Percentiles rank a stretch among this genome's conserved stretches.
Evolutionary conservation across 1,139 yeast species (phyloP).

Genomic region (Hansenula anomala): DNA sequence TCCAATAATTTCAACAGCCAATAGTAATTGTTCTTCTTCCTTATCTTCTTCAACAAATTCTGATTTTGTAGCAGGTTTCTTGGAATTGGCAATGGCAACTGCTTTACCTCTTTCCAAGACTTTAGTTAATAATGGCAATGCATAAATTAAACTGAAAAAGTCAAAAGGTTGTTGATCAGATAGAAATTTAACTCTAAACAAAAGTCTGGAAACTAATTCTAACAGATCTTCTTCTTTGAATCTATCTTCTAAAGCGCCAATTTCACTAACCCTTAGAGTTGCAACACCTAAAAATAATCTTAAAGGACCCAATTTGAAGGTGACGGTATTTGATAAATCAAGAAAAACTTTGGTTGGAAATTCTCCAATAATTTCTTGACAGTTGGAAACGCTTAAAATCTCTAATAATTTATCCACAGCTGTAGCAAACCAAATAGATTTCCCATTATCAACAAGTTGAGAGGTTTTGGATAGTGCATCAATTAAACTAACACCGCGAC

Average conservation of each 20-base stretch:
- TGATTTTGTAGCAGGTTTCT: conserved; percentile 42
- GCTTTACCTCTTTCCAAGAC: conserved; percentile 58
- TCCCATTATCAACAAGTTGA: conserved; percentile 60
- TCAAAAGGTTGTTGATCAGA: conserved; percentile 74
- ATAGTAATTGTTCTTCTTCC: conserved; percentile 78
- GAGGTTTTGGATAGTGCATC: conserved; percentile 49
- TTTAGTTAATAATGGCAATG: conserved; percentile 66
- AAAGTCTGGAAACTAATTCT: conserved; percentile 55
- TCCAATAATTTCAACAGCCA: conserved; percentile 74
- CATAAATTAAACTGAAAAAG: conserved; percentile 60
- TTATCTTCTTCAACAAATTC: conserved; percentile 78
- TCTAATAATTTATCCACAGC: conserved; percentile 45
- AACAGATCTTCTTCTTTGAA: conserved; percentile 47
- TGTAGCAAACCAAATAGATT: conserved; percentile 64
- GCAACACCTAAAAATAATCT: conserved; percentile 62
- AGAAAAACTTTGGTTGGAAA: conserved; percentile 36
- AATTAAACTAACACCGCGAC: conserved; percentile 49
- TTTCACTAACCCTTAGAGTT: conserved; percentile 48
- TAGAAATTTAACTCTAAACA: conserved; percentile 72
- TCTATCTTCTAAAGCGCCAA: conserved; percentile 36
- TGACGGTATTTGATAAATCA: conserved; percentile 36
- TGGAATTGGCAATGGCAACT: conserved; percentile 46
- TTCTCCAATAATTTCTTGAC: conserved; percentile 37
- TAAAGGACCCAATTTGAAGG: conserved; percentile 46
- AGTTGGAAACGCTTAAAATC: conserved; percentile 32